Base-by-base conservation (phyloP, 2,329 filamentous ascomycete species). In the Allantophomopsis lycopodina region DNA sequence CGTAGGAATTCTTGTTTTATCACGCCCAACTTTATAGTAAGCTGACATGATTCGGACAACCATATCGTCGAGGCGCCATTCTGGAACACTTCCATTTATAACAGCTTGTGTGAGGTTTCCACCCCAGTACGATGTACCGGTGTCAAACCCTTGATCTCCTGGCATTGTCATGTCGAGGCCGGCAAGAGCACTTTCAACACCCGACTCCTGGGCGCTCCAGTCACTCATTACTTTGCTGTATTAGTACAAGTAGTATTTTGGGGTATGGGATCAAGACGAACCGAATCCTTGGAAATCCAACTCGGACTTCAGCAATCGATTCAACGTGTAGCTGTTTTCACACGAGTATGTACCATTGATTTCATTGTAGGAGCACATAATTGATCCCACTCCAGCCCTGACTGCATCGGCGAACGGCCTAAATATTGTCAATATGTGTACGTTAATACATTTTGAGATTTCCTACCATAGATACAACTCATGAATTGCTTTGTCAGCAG, bases 11-110 rank as follows among this genome's bases (percentile, higher is more conserved):
- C 43, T 46, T 10, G 44, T 11, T 15, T 14, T 23, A n/a, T 45
- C 33, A 47, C 64, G 64, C 39, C 72, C 71, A 21, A 75, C 71
- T 59, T 80, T 80, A 64, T 76, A 81, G 54, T 71, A 75, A 16
- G 76, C 67, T 2, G 77, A 70, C 73, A 82, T 79, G 54, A 83
- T 94, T 50, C 91, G 77, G 56, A 85, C 81, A 3, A 75, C 84
- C 80, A 94, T 94, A 54, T 96, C 91, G 51, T 95, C 88, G 11
- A 96, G 58, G 41, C 89, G 76, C 73, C 83, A 94, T 49, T 84
- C 76, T 1, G 89, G 86, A 17, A 96, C 65, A 0, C 87, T 94
- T 23, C 88, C 88, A 55, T 96, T 95, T 47, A 94, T 62, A 5
- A 95, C 77, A 2, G 84, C 84, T 33, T 91, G 65, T 1, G 89